Evolutionary conservation across 352 stramenopile species (phyloP), one percentile per base, ranked within the genome.

Genomic region (Phytophthora megakarya): DNA sequence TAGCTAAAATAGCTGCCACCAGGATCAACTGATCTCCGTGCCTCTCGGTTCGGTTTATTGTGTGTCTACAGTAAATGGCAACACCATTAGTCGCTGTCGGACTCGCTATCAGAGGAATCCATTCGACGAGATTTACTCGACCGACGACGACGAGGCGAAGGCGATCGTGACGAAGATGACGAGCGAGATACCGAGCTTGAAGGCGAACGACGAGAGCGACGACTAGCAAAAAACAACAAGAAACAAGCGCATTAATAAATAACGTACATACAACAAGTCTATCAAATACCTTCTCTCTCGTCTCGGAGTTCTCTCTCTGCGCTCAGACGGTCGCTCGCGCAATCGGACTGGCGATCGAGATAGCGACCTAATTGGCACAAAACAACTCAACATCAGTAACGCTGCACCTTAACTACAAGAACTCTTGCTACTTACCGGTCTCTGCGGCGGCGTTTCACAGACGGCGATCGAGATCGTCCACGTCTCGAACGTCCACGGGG

Each of bases 131-230:
- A 64, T 40, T 61, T 63, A 19, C 43, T 57, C 25, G 65, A 62
- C 30, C 55, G 54, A 26, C 72, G 57, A 23, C 66, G 68, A 18
- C 44, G 66, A 35, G 65, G 51, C 11, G 71, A 80, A 44, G 62
- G 49, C 38, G 73, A 80, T 21, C 47, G 60, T 32, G 72, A 75
- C 18, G 68, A 70, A 1, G 72, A 78, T 21, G 39, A 32, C 15
- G 67, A 80, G 12, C 59, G 33, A 19, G 70, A 55, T 35, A 39
- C 57, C 35, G 61, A 79, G 7, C 38, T 42, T 13, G 76, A 70
- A 9, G 62, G 23, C 30, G 73, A 70, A 30, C 51, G 63, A 38
- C 55, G 65, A 30, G 37, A 38, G 26, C 47, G 71, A 22, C 25
- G 74, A 58, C 58, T 51, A 16, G 43, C 26, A 37, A 43, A 33